Evolutionary conservation across 225 moss, liverwort and hornwort species (phyloP).

Genomic region (Takakia lepidozioides): DNA sequence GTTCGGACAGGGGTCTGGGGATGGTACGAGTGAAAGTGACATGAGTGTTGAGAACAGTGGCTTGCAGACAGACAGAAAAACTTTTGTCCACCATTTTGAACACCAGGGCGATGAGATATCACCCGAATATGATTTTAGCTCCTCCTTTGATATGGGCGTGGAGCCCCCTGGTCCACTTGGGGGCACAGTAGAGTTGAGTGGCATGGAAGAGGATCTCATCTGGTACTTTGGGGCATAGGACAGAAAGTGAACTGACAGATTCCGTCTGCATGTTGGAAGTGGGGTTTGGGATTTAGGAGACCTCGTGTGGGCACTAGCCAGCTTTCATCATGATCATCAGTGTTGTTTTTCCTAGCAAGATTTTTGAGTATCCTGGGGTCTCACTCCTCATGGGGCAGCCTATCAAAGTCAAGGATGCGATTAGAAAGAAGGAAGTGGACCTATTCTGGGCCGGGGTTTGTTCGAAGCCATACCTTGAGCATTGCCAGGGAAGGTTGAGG

Average conservation of each 20-base stretch:
- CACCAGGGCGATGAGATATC: conserved; percentile 35
- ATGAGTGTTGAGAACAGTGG: conserved; percentile 27
- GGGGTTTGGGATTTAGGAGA: conserved; percentile 13
- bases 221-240: conserved; percentile 67
- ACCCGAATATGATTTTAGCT: conserved; percentile 47
- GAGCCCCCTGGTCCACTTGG: conserved; percentile 47
- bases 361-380: conserved; percentile 20
- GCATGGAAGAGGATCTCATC: conserved; percentile 62
- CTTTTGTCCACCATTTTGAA: conserved; percentile 42
- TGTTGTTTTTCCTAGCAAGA: conserved; percentile 52
- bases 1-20: conserved; percentile 41
- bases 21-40: conserved; percentile 22
- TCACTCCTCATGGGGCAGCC: background rate
- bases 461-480: conserved; percentile 24
- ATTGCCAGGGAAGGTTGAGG: conserved; percentile 33
- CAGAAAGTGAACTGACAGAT: conserved; percentile 36
- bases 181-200: conserved; percentile 32
- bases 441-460: conserved; percentile 33
- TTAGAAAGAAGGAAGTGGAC: conserved; percentile 20
- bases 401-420: conserved; percentile 1
- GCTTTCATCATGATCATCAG: conserved; percentile 19
- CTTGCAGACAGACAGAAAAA: conserved; percentile 41
- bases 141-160: conserved; percentile 60
- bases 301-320: conserved; percentile 15
- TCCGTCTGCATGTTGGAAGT: conserved; percentile 42